A percentile compares a stretch with the other conserved stretches of the same genome.
phyloP scores from a whole-genome alignment of 768 basidiomycete genomes.

The Macrocybe gigantea region DNA sequence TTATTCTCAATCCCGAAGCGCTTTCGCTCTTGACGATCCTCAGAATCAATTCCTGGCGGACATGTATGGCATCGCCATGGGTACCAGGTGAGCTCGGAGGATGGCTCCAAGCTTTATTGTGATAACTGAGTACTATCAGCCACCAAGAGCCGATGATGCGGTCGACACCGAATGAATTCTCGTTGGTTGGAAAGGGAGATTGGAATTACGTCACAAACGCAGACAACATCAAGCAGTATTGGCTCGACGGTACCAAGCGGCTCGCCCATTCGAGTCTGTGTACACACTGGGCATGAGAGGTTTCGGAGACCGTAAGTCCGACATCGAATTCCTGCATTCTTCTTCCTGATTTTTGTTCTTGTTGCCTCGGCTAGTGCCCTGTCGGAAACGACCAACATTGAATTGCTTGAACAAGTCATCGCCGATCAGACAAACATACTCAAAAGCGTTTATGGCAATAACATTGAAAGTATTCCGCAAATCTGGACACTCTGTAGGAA shows the following conservation, averaged over 20 bases:
- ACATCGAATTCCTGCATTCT: not conserved
- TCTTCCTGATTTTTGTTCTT: not conserved
- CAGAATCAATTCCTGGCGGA: slow-evolving; percentile 60
- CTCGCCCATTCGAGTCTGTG: slow-evolving; percentile 53
- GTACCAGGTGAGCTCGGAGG: slow-evolving; percentile 40
- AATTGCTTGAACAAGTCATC: slow-evolving; percentile 49
- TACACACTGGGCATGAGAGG: slow-evolving; percentile 72
- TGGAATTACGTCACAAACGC: slow-evolving; percentile 62
- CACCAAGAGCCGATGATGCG: slow-evolving; percentile 77
- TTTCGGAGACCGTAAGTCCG: slow-evolving; percentile 39
- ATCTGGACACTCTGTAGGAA: slow-evolving; percentile 56
- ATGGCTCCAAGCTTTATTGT: not conserved
- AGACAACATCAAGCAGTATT: slow-evolving; percentile 52
- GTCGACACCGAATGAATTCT: slow-evolving; percentile 63
- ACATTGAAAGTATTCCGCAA: slow-evolving; percentile 50
- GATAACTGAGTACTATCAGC: slow-evolving; percentile 17
- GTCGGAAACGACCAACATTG: slow-evolving; percentile 42
- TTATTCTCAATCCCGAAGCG: slow-evolving; percentile 16
- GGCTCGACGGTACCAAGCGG: slow-evolving; percentile 56
- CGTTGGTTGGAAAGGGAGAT: slow-evolving; percentile 43
- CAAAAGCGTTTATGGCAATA: slow-evolving; percentile 40
- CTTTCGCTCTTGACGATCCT: slow-evolving; percentile 55
- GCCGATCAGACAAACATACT: slow-evolving; percentile 59
- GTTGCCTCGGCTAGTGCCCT: slow-evolving; percentile 38
- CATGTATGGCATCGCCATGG: slow-evolving; percentile 64